These are phyloP conservation scores for Aspergillus candidus DNA, from an alignment of 2,329 filamentous ascomycete species.

Conservation along the genomic window DNA sequence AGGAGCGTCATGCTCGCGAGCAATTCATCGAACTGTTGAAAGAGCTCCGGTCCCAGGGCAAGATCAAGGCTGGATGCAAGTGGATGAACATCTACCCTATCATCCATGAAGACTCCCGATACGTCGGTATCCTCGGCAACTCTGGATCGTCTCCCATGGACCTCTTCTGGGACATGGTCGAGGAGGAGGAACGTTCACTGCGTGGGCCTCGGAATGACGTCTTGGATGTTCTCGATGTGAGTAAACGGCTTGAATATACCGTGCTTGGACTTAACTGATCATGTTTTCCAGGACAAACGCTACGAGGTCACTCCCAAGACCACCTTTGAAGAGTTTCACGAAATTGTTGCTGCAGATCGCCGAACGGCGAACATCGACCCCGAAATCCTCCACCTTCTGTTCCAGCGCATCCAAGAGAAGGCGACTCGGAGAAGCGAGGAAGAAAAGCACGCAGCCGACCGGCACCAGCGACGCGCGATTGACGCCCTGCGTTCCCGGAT, in stretches of 20 bases:
- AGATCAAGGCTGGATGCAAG: slow-evolving; percentile 83
- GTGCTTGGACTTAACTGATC: slow-evolving; percentile 31
- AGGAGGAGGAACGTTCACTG: slow-evolving; percentile 86
- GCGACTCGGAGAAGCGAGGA: slow-evolving; percentile 75
- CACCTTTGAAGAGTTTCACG: slow-evolving; percentile 79
- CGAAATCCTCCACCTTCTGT: slow-evolving; percentile 73
- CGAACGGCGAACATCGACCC: slow-evolving; percentile 82
- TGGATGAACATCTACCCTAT: slow-evolving; percentile 76
- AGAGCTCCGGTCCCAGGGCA: slow-evolving; percentile 67
- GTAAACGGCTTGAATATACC: slow-evolving; percentile 24
- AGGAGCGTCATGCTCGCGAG: slow-evolving; percentile 82
- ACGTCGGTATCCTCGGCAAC: slow-evolving; percentile 76
- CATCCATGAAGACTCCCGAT: slow-evolving; percentile 75
- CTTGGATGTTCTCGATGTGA: slow-evolving; percentile 79
- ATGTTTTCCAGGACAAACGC: slow-evolving; percentile 63
- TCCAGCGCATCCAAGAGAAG: slow-evolving; percentile 83
- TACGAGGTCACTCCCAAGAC: slow-evolving; percentile 86
- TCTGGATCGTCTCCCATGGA: slow-evolving; percentile 79
- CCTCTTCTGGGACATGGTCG: slow-evolving; percentile 91
- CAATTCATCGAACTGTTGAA: slow-evolving; percentile 67
- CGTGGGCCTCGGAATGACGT: slow-evolving; percentile 76
- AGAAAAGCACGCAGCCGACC: slow-evolving; percentile 73
- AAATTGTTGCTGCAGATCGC: slow-evolving; percentile 75
- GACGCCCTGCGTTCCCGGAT: slow-evolving; percentile 80
- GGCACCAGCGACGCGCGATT: slow-evolving; percentile 74